Percentiles rank a stretch among this genome's conserved stretches.
Evolutionary conservation across 495 filamentous ascomycete genomes (phyloP).

Genomic region (Aspergillus diversus): DNA sequence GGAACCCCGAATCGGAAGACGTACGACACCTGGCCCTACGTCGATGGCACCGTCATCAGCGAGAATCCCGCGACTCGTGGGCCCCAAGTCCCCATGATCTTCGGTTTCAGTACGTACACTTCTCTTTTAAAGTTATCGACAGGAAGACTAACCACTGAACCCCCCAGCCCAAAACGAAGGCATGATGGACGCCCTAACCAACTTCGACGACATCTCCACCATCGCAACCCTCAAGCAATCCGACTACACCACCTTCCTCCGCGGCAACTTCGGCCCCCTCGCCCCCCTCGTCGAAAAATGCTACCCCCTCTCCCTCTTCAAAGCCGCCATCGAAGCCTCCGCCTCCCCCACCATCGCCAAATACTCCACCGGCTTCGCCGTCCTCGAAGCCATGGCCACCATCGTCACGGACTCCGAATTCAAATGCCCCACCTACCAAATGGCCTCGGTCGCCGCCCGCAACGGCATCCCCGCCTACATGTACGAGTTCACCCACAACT

Average conservation of each 20-base stretch:
- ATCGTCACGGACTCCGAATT: slow-evolving; percentile 36
- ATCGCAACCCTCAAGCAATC: slow-evolving; percentile 11
- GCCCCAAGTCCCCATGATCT: slow-evolving; percentile 39
- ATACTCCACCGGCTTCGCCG: not conserved
- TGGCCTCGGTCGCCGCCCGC: slow-evolving; percentile 19
- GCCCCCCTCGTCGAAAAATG: slow-evolving; percentile 34
- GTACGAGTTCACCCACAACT: slow-evolving; percentile 39
- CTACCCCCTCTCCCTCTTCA: slow-evolving; percentile 33
- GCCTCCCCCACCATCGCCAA: slow-evolving; percentile 4
- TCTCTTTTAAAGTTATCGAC: not conserved
- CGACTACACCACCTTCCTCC: slow-evolving; percentile 30
- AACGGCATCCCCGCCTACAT: slow-evolving; percentile 35
- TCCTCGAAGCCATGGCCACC: slow-evolving; percentile 26
- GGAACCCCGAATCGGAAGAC: slow-evolving; percentile 19
- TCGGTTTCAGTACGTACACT: slow-evolving; percentile 33
- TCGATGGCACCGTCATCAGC: slow-evolving; percentile 40
- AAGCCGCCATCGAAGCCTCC: not conserved
- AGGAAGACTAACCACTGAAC: slow-evolving; percentile 14
- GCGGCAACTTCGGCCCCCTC: slow-evolving; percentile 34
- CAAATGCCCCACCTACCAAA: slow-evolving; percentile 35
- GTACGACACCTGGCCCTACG: slow-evolving; percentile 29
- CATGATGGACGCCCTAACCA: slow-evolving; percentile 19
- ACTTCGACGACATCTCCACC: slow-evolving; percentile 3
- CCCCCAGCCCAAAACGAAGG: slow-evolving; percentile 30
- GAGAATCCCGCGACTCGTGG: slow-evolving; percentile 37